Base-by-base conservation (phyloP, 306 rosid genomes). In the Comarum palustre region DNA sequence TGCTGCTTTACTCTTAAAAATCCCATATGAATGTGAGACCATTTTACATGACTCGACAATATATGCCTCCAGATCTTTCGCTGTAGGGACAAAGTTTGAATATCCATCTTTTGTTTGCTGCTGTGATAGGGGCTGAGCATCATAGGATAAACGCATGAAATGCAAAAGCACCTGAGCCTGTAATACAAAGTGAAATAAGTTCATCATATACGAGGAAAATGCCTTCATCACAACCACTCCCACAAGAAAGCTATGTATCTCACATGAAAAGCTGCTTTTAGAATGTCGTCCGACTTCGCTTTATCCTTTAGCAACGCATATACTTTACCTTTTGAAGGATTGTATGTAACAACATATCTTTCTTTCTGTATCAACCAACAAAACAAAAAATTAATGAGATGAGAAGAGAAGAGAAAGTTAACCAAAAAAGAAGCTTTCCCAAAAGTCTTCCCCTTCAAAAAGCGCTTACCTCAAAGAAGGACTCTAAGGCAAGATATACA, bases 181-280 rank as follows among this genome's bases (percentile, higher is more conserved):
- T 47, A 77, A 77, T 57, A 73, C 32, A 87, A 65, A 25, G 76
- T 73, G 46, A 77, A 41, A 55, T 46, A 41, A 65, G 51, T 72
- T 79, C 66, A 61, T n/a, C n/a, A 25, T 50, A 66, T 45, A 41
- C 14, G 62, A 64, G 38, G 73, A 25, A 50, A 67, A 25, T 25
- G 78, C 68, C 6, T 22, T 27, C 63, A 39, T 36, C 58, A 51
- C 52, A 54, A 75, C n/a, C 69, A 80, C 46, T 38, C 70, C 48
- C 48, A 24, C 8, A 46, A 20, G 80, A 67, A 31, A 75, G 73
- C 36, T 39, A 70, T 72, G 43, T 81, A 73, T 84, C 97, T 88
- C 87, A 94, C 99, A 20, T 94, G 99, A 75, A 91, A 94, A 69
- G 97, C 93, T 12, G 99, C 99, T 84, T 91, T 94, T 48, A 94